Conservation (phyloP, 2,329 filamentous ascomycete species). For the Beauveria sp. region DNA sequence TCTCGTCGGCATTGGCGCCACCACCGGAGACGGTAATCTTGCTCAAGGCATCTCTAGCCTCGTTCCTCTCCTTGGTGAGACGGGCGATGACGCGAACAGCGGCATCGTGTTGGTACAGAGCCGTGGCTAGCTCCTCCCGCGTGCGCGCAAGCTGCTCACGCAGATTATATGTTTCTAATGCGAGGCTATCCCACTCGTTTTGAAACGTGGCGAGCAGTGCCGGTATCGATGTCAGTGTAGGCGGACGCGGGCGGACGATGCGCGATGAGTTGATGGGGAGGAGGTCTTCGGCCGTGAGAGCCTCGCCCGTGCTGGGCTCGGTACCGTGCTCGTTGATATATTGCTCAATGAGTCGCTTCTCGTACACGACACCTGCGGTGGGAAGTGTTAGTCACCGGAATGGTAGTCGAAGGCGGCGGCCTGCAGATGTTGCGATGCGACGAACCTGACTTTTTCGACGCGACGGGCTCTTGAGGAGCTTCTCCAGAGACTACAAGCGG, state of each 20-base stretch:
- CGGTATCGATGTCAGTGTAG: slow-evolving; percentile 91
- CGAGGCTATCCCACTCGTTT: slow-evolving; percentile 94
- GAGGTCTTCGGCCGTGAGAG: slow-evolving; percentile 75
- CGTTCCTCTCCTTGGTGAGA: slow-evolving; percentile 83
- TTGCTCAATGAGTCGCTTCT: slow-evolving; percentile 89
- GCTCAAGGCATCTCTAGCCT: slow-evolving; percentile 81
- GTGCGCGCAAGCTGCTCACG: slow-evolving; percentile 85
- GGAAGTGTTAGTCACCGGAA: neutral
- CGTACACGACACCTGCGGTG: slow-evolving; percentile 71
- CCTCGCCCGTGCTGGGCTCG: slow-evolving; percentile 83
- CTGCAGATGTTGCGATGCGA: slow-evolving; percentile 15
- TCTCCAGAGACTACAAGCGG: slow-evolving; percentile 77
- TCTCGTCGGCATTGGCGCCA: slow-evolving; percentile 64
- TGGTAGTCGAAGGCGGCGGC: neutral
- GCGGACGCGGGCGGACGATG: slow-evolving; percentile 80
- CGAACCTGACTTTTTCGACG: slow-evolving; percentile 88
- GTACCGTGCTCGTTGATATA: slow-evolving; percentile 91
- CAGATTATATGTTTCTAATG: slow-evolving; percentile 84
- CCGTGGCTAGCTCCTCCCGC: slow-evolving; percentile 85
- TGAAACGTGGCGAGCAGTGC: slow-evolving; percentile 91
- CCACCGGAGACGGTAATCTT: slow-evolving; percentile 65
- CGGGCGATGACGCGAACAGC: slow-evolving; percentile 92
- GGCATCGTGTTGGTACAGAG: slow-evolving; percentile 94
- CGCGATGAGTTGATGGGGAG: slow-evolving; percentile 77
- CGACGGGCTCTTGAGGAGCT: slow-evolving; percentile 87